These are phyloP conservation scores for Plenodomus tracheiphilus DNA, from an alignment of 2,329 filamentous ascomycete genomes.

Conservation along the genomic window DNA sequence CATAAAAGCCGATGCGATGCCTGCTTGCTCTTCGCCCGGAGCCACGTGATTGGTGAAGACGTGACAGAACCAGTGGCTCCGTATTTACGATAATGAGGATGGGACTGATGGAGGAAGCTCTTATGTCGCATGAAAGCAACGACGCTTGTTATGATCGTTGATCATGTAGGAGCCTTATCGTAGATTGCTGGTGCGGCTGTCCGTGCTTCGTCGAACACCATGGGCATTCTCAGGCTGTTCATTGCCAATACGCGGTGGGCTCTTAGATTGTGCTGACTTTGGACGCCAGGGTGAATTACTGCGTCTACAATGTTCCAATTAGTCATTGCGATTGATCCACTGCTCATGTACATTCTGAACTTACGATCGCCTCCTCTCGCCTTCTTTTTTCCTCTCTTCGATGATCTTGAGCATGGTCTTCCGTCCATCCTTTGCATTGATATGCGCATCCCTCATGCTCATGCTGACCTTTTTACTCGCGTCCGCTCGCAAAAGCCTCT, in stretches of 20 bases:
- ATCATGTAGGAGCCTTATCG: neutral
- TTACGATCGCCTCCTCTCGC: conserved; percentile 79
- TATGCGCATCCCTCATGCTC: conserved; percentile 83
- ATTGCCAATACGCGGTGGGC: conserved; percentile 44
- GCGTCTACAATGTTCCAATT: conserved; percentile 22
- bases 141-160: neutral
- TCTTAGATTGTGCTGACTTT: conserved; percentile 36
- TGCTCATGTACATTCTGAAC: conserved; percentile 46
- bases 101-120: neutral
- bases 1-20: too few species aligned
- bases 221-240: conserved; percentile 26
- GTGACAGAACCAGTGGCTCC: too few species aligned
- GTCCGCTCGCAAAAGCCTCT: conserved; percentile 77
- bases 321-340: neutral
- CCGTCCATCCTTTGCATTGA: conserved; percentile 77
- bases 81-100: too few species aligned
- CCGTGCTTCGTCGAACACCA: neutral
- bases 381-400: conserved; percentile 83
- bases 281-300: conserved; percentile 41
- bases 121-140: too few species aligned
- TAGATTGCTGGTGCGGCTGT: neutral
- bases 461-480: conserved; percentile 87
- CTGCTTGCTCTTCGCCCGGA: too few species aligned
- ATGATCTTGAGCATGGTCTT: conserved; percentile 93
- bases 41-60: too few species aligned